Base-by-base conservation (phyloP, 345 rosid genomes). In the Hibiscus trionum region DNA sequence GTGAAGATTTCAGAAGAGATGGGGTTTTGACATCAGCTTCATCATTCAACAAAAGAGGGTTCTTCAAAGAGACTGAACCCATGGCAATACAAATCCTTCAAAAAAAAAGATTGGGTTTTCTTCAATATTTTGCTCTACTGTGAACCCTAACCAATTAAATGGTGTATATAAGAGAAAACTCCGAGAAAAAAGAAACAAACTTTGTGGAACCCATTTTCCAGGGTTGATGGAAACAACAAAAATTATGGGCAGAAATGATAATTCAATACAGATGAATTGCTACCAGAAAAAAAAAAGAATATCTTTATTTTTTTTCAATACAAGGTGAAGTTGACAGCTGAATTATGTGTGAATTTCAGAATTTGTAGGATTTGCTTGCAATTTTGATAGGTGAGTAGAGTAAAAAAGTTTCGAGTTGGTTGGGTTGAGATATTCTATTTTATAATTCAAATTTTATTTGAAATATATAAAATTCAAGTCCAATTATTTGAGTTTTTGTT, bases 41-140 rank as follows among this genome's bases (percentile, higher is more conserved):
- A 0, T 63, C 69, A 46, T 39, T 69, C 60, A 61, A 57, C 75
- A 87, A 80, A 69, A 87, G 85, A 62, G 93, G 84, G 10, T 64
- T 61, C 6, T 62, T 66, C 53, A 64, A 73, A 7, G 79, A 66
- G 61, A 75, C 63, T 70, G 57, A 76, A 37, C 76, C 87, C 90
- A 88, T 86, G 55, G 52, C 56, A 46, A 47, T 16, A 52, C 56
- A 5, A 4, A 26, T 3, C 6, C 14, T 27, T 29, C 21, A 14
- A 15, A 67, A 3, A 7, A 52, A 52, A 52, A 16, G 56, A 17
- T 16, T 5, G 7, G 12, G 62, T 12, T 57, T 57, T 57, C 49
- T 37, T 31, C 17, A 37, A 33, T n/a, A 31, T 31, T 53, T 31
- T 53, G 33, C 44, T 19, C 52, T 1, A 52, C 42, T 2, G 3